phyloP scores from a whole-genome alignment of 2,329 filamentous ascomycete genomes.

The Aspergillus amoenus region DNA sequence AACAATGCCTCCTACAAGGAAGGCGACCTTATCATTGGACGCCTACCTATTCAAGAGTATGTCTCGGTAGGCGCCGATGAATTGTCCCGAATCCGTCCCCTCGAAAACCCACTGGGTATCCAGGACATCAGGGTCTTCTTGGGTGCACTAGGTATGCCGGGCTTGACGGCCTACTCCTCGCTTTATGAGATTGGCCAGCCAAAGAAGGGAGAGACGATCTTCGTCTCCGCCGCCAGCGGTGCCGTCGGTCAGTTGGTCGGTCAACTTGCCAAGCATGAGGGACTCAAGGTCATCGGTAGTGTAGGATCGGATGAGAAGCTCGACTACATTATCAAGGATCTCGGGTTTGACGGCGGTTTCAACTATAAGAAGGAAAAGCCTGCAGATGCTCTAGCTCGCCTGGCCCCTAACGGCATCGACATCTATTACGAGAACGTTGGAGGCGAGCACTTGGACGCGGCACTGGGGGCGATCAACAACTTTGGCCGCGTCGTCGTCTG shows the following conservation, averaged over 20 bases:
- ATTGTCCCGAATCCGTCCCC: conserved; percentile 48
- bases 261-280: conserved; percentile 79
- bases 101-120: conserved; percentile 64
- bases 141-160: conserved; percentile 76
- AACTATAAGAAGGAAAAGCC: conserved; percentile 86
- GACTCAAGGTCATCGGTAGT: conserved; percentile 74
- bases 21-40: conserved; percentile 65
- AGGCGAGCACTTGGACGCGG: conserved; percentile 70
- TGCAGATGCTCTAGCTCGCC: conserved; percentile 63
- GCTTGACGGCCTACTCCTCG: conserved; percentile 71
- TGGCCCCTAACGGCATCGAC: conserved; percentile 76
- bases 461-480: conserved; percentile 62
- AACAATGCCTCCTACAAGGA: conserved; percentile 61
- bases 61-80: conserved; percentile 54
- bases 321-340: conserved; percentile 68
- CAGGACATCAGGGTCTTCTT: conserved; percentile 60
- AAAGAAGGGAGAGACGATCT: conserved; percentile 77
- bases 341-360: conserved; percentile 72
- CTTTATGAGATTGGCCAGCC: conserved; percentile 75
- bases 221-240: conserved; percentile 75
- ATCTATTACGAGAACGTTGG: conserved; percentile 83
- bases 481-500: conserved; percentile 66
- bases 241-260: conserved; percentile 82
- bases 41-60: conserved; percentile 68
- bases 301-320: conserved; percentile 80